phyloP scores from a whole-genome alignment of 768 basidiomycete species.

The Paxillus rubicundulus region DNA sequence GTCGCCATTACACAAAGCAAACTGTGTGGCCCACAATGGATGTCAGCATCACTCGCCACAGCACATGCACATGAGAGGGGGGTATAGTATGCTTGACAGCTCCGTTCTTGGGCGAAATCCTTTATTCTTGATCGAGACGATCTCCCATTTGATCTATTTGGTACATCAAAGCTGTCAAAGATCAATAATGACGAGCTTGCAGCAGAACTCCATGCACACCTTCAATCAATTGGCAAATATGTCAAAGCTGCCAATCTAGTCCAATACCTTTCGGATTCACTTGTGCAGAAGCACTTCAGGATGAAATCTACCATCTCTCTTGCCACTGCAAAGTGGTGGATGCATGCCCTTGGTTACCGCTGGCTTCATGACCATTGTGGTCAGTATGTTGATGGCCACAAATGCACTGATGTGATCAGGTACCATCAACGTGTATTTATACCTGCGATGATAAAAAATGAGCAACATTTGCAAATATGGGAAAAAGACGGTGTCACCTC shows the following conservation, averaged over 20 bases:
- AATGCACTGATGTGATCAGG: slow-evolving; percentile 33
- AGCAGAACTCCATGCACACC: too few species aligned
- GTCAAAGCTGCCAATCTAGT: too few species aligned
- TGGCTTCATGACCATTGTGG: slow-evolving; percentile 21
- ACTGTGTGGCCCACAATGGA: too few species aligned
- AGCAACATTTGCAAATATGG: slow-evolving; percentile 22
- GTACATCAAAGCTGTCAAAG: slow-evolving; percentile 11
- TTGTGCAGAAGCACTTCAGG: slow-evolving; percentile 7
- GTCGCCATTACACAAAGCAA: too few species aligned
- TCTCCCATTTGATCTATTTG: slow-evolving; percentile 21
- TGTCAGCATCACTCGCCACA: too few species aligned
- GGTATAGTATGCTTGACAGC: too few species aligned
- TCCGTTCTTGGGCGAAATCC: too few species aligned
- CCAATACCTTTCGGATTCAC: slow-evolving; percentile 1
- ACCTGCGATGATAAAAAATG: neutral
- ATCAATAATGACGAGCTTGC: slow-evolving; percentile 16
- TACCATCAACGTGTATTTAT: slow-evolving; percentile 25
- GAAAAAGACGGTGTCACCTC: slow-evolving; percentile 32
- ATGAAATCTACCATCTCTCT: slow-evolving; percentile 19
- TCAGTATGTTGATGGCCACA: slow-evolving; percentile 22
- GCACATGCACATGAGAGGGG: too few species aligned
- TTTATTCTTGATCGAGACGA: slow-evolving; percentile 8
- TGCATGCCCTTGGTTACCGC: slow-evolving; percentile 25
- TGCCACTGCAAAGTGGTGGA: slow-evolving; percentile 38
- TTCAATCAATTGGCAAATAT: too few species aligned